phyloP scores from a whole-genome alignment of 805 yeast species.

The Nakazawaea pomicola region DNA sequence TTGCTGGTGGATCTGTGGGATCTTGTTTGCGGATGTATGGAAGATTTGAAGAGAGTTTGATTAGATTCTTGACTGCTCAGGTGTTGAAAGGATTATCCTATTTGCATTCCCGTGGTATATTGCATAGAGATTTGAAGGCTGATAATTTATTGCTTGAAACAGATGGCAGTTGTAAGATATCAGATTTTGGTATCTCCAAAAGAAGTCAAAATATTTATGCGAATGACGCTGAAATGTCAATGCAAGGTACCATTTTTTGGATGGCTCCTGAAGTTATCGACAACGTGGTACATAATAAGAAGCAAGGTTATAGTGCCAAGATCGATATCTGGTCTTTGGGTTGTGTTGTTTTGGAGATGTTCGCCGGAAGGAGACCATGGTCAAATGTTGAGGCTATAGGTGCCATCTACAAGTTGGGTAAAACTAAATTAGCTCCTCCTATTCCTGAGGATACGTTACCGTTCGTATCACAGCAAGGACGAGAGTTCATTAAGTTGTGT shows the following conservation, averaged over 20 bases:
- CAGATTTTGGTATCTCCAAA: slow-evolving; percentile 95
- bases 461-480: slow-evolving; percentile 58
- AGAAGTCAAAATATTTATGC: slow-evolving; percentile 79
- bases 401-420: slow-evolving; percentile 87
- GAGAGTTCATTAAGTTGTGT: slow-evolving; percentile 66
- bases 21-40: slow-evolving; percentile 80
- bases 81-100: slow-evolving; percentile 83
- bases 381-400: slow-evolving; percentile 91
- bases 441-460: slow-evolving; percentile 84
- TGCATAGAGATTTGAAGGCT: slow-evolving; percentile 93
- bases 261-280: slow-evolving; percentile 99
- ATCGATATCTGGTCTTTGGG: slow-evolving; percentile 98
- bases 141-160: slow-evolving; percentile 84
- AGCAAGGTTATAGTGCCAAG: slow-evolving; percentile 94
- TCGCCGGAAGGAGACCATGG: slow-evolving; percentile 98
- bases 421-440: slow-evolving; percentile 88
- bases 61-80: slow-evolving; percentile 70
- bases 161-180: slow-evolving; percentile 91
- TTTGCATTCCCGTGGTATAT: slow-evolving; percentile 77
- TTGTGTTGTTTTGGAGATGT: slow-evolving; percentile 96
- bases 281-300: slow-evolving; percentile 63
- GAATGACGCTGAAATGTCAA: slow-evolving; percentile 91
- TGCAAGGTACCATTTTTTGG: slow-evolving; percentile 99
- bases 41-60: slow-evolving; percentile 72
- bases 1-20: slow-evolving; percentile 96